Evolutionary conservation across 2,329 filamentous ascomycete species (phyloP), one percentile per base, ranked within the genome.

Genomic region (Pseudogymnoascus sp.): DNA sequence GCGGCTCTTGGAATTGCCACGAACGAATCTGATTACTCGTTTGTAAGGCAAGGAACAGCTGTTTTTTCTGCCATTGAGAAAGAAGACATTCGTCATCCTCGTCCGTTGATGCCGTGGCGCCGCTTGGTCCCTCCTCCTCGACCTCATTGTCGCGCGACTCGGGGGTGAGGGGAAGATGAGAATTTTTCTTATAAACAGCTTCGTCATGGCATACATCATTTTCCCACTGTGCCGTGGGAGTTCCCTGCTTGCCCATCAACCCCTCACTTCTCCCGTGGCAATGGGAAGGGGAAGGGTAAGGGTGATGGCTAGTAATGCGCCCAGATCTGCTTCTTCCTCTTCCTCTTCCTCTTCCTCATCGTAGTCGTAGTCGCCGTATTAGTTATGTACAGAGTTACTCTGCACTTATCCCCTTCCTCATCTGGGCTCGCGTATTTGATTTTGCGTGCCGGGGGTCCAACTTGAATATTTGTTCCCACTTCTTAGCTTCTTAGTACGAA

Each of bases 131-230:
- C 38, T 4, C 9, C 14, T 6, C 39, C 7, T 5, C 12, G 38
- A 20, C n/a, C n/a, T 47, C 41, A 47, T 47, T 28, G 41, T 47
- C 22, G 41, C 41, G 6, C 22, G 41, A 47, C 12, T 47, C 20
- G n/a, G 12, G 34, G 9, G 30, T 7, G 30, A 32, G 30, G 30
- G 30, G 22, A 1, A 28, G 41, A 47, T 47, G 9, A 11, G 39
- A 47, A 28, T 28, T n/a, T 16, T 47, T 22, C 8, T 16, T 47
- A 47, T 47, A 47, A 25, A 28, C 22, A 25, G 22, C 41, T 47
- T 28, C 41, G 41, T 47, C 41, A 47, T 47, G 41, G 41, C 41
- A 47, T 47, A 47, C 41, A 47, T 47, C 41, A 47, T 28, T 12
- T 47, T 28, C 22, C 20, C 22, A 28, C 41, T 2, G 22, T 47